phyloP scores from a whole-genome alignment of 1,139 yeast genomes.

The Kodamaea alishanica region DNA sequence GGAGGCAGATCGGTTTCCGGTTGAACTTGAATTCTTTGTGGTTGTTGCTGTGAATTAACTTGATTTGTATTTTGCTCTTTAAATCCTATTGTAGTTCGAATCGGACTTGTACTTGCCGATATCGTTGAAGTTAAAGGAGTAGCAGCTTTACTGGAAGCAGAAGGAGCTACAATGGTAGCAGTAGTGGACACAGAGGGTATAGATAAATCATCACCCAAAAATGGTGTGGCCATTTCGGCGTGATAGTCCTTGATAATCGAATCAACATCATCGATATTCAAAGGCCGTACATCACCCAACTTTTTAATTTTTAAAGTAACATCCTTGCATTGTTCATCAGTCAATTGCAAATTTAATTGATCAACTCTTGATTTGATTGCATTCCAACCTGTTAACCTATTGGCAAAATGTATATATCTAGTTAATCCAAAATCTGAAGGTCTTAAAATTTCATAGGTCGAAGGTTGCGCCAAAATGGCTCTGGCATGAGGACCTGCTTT shows the following conservation, averaged over 20 bases:
- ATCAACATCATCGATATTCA: conserved; percentile 47
- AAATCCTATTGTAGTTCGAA: too few relatives aligned
- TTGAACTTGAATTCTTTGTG: not conserved
- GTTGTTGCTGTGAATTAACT: too few relatives aligned
- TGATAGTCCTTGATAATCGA: conserved; percentile 47
- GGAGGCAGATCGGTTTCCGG: conserved; percentile 1
- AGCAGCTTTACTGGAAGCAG: too few relatives aligned
- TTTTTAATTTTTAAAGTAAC: conserved; percentile 52
- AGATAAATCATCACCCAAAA: not conserved
- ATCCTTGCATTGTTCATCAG: conserved; percentile 56
- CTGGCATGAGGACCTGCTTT: conserved; percentile 62
- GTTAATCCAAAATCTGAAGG: conserved; percentile 58
- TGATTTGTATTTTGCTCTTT: too few relatives aligned
- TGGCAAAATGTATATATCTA: conserved; percentile 57
- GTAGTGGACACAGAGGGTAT: too few relatives aligned
- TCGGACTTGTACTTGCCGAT: too few relatives aligned
- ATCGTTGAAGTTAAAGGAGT: too few relatives aligned
- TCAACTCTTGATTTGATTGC: conserved; percentile 48
- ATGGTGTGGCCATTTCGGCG: conserved; percentile 26
- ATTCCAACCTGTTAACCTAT: conserved; percentile 56
- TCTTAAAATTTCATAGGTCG: conserved; percentile 55
- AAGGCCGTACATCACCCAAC: conserved; percentile 53
- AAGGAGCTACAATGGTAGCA: too few relatives aligned
- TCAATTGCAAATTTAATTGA: conserved; percentile 45
- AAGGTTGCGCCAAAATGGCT: conserved; percentile 58